Percentiles rank a stretch among this genome's conserved stretches.
phyloP scores from a whole-genome alignment of 352 stramenopile genomes.

The Phytophthora pseudosyringae region DNA sequence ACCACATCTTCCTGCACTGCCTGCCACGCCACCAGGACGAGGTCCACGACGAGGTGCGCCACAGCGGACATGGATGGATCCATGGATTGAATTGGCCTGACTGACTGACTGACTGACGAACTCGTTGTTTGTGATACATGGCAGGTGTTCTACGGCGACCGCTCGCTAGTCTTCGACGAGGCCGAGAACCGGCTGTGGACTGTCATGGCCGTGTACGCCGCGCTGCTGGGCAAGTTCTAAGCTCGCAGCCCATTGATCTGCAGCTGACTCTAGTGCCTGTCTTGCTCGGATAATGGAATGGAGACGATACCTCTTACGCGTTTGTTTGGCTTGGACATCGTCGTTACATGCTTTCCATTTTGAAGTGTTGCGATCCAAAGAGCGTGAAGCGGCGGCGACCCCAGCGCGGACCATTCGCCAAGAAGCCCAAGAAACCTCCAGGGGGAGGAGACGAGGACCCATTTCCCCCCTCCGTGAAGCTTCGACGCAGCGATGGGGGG shows the following conservation, averaged over 20 bases:
- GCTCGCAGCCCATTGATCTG: constrained; percentile 1
- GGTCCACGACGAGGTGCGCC: constrained; percentile 94
- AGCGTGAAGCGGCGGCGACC: constrained; percentile 26
- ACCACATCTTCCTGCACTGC: constrained; percentile 98
- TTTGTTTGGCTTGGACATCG: not conserved
- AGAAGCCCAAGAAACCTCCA: not conserved
- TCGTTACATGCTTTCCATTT: constrained; percentile 20
- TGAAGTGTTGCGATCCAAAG: constrained; percentile 21
- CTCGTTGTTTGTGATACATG: not conserved
- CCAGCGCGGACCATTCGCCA: constrained; percentile 10
- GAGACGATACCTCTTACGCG: constrained; percentile 8
- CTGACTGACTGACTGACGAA: no score
- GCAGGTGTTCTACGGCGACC: constrained; percentile 94
- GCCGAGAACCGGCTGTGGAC: constrained; percentile 99
- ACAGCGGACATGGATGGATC: not conserved
- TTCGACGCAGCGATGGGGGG: constrained; percentile 50
- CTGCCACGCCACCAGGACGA: constrained; percentile 97
- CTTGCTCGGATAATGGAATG: constrained; percentile 30
- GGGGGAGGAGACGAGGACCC: not conserved
- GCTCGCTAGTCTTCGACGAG: constrained; percentile 97
- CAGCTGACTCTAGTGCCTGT: constrained; percentile 5
- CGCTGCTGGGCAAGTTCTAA: constrained; percentile 49
- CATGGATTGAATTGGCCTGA: not conserved
- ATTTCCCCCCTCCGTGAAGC: not conserved
- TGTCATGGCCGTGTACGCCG: constrained; percentile 96